phyloP scores from a whole-genome alignment of 164 flowering plant genomes.

The Magnolia sinica region DNA sequence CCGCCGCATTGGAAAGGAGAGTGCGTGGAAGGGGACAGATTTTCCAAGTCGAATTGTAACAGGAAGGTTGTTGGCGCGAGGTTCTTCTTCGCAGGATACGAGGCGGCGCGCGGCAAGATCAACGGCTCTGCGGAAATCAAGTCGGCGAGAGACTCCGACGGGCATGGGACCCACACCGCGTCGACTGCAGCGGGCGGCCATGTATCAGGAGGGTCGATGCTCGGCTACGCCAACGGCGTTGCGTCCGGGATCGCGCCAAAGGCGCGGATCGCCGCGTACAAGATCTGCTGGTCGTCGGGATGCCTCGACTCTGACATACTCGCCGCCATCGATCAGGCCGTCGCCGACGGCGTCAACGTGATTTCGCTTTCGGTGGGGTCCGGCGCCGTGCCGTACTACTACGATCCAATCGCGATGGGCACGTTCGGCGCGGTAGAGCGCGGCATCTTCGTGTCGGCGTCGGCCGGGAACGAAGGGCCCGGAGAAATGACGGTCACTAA shows the following conservation, averaged over 20 bases:
- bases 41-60: conserved; percentile 36
- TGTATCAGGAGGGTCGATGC: conserved; percentile 27
- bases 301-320: conserved; percentile 48
- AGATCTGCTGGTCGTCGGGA: conserved; percentile 38
- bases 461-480: conserved; percentile 55
- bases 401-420: conserved; percentile 30
- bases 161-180: conserved; percentile 69
- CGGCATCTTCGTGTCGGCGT: conserved; percentile 41
- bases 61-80: conserved; percentile 50
- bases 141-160: conserved; percentile 32
- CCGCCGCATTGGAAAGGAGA: conserved; percentile 51
- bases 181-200: conserved; percentile 54
- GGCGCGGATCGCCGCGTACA: conserved; percentile 55
- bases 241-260: conserved; percentile 57
- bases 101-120: conserved; percentile 11
- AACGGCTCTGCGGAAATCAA: conserved; percentile 8
- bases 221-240: conserved; percentile 40
- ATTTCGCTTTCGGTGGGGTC: conserved; percentile 42
- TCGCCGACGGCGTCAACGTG: conserved; percentile 52
- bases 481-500: conserved; percentile 23
- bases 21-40: conserved; percentile 33
- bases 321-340: conserved; percentile 48
- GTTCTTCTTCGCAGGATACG: conserved; percentile 29
- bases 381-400: neutral
- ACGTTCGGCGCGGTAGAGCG: conserved; percentile 35